Conservation (phyloP, 169 alveolate species). For the Plasmodium inui region DNA sequence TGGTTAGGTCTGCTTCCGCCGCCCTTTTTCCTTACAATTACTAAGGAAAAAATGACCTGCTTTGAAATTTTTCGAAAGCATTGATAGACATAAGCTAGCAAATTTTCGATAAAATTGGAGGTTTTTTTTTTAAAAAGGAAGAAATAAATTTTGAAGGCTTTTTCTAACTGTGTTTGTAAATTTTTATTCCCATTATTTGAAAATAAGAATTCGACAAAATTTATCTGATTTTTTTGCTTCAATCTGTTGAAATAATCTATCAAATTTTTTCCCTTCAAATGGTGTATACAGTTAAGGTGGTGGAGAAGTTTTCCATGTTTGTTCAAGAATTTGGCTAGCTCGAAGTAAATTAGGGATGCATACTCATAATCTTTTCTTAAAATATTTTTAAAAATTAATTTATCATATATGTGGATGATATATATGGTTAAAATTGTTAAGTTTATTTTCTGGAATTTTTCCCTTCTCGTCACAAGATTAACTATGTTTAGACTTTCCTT, state of each 20-base stretch:
- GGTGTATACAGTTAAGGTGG: conserved; percentile 30
- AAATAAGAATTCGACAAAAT: conserved; percentile 59
- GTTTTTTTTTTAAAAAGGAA: conserved; percentile 45
- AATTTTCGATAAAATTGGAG: conserved; percentile 68
- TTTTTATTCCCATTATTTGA: conserved; percentile 48
- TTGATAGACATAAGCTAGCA: conserved; percentile 49
- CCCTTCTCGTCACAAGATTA: conserved; percentile 30
- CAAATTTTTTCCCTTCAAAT: conserved; percentile 43
- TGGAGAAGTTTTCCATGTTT: not conserved
- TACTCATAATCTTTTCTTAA: conserved; percentile 59
- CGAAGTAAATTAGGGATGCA: conserved; percentile 29
- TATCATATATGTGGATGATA: conserved; percentile 42
- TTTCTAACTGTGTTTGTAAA: conserved; percentile 19
- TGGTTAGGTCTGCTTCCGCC: not conserved
- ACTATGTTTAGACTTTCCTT: conserved; percentile 48
- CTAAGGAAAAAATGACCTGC: conserved; percentile 57
- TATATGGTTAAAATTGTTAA: conserved; percentile 49
- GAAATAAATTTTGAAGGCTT: conserved; percentile 48
- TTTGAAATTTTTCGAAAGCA: conserved; percentile 67
- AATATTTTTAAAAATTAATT: conserved; percentile 57
- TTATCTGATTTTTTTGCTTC: conserved; percentile 68
- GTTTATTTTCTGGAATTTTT: conserved; percentile 50
- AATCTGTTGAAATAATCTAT: conserved; percentile 54
- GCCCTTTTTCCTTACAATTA: conserved; percentile 18
- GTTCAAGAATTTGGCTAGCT: conserved; percentile 28